Base-by-base conservation (phyloP, 352 stramenopile genomes). In the Phytopythium cucurbitacearum region DNA sequence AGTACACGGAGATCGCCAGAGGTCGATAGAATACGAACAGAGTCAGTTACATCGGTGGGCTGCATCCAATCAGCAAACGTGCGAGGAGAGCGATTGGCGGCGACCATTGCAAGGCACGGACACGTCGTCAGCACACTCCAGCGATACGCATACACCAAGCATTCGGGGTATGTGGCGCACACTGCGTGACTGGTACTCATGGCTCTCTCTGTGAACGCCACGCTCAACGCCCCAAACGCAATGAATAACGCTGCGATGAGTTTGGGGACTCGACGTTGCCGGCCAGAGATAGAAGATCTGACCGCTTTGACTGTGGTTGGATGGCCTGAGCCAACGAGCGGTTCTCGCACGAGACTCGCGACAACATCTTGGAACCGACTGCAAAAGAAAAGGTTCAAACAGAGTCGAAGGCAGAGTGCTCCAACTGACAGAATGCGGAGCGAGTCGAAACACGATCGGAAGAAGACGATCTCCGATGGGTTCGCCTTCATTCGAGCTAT, bases 401-500 rank as follows among this genome's bases (percentile, higher is more conserved):
- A 52, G 8, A 74, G 53, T 0, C 60, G 67, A 28, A 77, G 52
- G 3, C 63, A 21, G 13, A 71, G 51, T 32, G 71, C 43, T 1
- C 64, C 21, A 3, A 36, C 16, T 1, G 66, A 62, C 37, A 60
- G 41, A 13, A 71, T 49, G 16, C 60, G 63, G 0, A 76, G 66
- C n/a, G 57, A 70, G 37, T 76, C 60, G 45, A 76, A 69, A 33
- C 60, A 63, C 3, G 64, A 40, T 4, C 56, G 60, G 32, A 72
- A 72, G 13, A 73, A 48, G 13, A 62, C 57, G 16, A 69, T 59
- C 54, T 79, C 54, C 0, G 61, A 48, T 5, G 60, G 66, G 40
- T 74, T 53, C 0, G 64, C 60, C 46, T 65, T 67, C 4, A 76
- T 6, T 0, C 66, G 55, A 3, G 58, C 64, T 7, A 62, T 56